Evolutionary conservation across 805 yeast genomes (phyloP), one percentile per base, ranked within the genome.

Genomic region (Deakozyma indianensis): DNA sequence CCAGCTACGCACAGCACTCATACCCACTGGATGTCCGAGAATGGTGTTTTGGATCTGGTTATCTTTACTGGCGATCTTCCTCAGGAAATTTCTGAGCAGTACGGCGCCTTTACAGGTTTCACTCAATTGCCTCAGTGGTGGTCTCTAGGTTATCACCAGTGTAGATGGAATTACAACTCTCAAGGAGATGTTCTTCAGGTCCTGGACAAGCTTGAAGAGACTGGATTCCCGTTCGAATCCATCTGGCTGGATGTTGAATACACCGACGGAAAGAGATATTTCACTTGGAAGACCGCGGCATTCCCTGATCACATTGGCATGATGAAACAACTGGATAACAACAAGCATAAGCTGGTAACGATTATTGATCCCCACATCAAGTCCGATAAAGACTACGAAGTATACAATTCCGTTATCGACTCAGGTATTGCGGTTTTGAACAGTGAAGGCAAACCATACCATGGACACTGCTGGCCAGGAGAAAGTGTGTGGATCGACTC

Each of bases 401-500:
- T 85, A 1, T 80, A 86, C 56, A 71, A 80, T 1, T 59, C 52
- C 1, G 59, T 85, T 22, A 62, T 59, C 4, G 53, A 66, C 14
- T 55, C 69, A 5, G 56, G 63, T 3, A 56, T 75, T 5, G 76
- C 74, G 0, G 68, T 86, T 20, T 60, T 66, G 49, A 65, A 74
- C 43, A 60, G 62, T 20, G 51, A 60, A 1, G 79, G 77, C 22
- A 35, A 23, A 16, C 63, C 75, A 1, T 88, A 69, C 59, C 69
- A 75, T 43, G 97, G 96, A 2, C 94, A 86, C 60, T 92, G 97
- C 62, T 92, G 98, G 98, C 96, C 98, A 1, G 98, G 97, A 1
- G 86, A 84, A 53, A 83, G 95, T 0, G 69, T 86, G 4, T 92
- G 97, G 97, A 76, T 92, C 46, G 98, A 92, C 55, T 71, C 95